Conservation (phyloP, 139 green algal species). For the Bryopsis sp. region DNA sequence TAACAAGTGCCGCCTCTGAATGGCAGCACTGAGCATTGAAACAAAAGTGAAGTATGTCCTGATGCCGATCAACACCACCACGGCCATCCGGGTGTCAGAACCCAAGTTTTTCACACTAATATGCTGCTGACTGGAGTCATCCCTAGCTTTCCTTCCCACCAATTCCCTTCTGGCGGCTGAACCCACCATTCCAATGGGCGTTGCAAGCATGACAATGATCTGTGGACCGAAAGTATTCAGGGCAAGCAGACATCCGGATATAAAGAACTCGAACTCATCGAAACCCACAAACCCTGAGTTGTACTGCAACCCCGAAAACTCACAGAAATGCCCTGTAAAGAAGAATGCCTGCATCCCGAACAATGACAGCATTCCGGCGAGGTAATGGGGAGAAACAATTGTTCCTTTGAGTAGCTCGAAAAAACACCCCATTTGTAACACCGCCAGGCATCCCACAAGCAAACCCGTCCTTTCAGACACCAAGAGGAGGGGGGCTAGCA, state of each 20-base stretch:
- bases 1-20: conserved; percentile 76
- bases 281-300: conserved; percentile 79
- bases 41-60: conserved; percentile 17
- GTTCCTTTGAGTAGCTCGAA: background rate
- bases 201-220: conserved; percentile 23
- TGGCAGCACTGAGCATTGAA: conserved; percentile 35
- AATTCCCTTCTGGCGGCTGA: background rate
- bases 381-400: background rate
- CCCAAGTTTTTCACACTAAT: background rate
- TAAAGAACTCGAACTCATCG: conserved; percentile 49
- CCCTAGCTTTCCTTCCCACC: background rate
- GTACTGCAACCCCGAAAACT: conserved; percentile 84
- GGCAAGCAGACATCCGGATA: conserved; percentile 47
- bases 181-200: background rate
- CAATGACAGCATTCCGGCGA: conserved; percentile 1
- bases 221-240: conserved; percentile 70
- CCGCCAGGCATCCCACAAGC: conserved; percentile 11
- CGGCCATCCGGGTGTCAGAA: background rate
- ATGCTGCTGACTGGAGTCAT: background rate
- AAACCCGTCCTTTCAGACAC: background rate
- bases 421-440: conserved; percentile 11
- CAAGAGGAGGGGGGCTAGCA: conserved; percentile 15
- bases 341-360: conserved; percentile 57
- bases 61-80: background rate
- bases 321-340: conserved; percentile 74